phyloP scores from a whole-genome alignment of 2,329 filamentous ascomycete species.

The Simplicillium sp. region DNA sequence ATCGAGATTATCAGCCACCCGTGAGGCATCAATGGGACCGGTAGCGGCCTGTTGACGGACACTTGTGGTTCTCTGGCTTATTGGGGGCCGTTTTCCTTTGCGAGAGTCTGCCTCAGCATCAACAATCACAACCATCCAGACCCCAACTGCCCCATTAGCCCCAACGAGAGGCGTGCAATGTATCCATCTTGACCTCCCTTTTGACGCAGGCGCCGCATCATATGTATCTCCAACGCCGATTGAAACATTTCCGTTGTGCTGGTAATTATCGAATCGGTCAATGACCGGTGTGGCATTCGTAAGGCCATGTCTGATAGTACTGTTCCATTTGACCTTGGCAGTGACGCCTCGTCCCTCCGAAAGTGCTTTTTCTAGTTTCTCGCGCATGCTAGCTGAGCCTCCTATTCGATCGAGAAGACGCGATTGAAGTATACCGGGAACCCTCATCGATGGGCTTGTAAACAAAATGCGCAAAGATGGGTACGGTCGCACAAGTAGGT shows the following conservation, averaged over 20 bases:
- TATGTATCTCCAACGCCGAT: constrained; percentile 1
- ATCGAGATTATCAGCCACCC: too few relatives aligned
- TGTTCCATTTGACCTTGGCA: constrained; percentile 64
- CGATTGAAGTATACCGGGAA: constrained; percentile 58
- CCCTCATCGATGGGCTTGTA: constrained; percentile 56
- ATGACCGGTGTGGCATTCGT: constrained; percentile 7
- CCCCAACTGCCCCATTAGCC: constrained; percentile 55
- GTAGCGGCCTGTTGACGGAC: too few relatives aligned
- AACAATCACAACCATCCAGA: constrained; percentile 70
- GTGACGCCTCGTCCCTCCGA: constrained; percentile 62
- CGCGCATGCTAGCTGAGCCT: constrained; percentile 34
- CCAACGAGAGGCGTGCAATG: constrained; percentile 66
- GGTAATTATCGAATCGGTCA: constrained; percentile 5
- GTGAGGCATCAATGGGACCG: too few relatives aligned
- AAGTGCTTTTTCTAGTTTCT: constrained; percentile 48
- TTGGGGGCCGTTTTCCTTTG: too few relatives aligned
- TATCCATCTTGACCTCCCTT: constrained; percentile 59
- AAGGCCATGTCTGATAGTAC: neutral
- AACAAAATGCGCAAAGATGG: constrained; percentile 60
- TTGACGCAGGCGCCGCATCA: constrained; percentile 1
- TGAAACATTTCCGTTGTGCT: constrained; percentile 9
- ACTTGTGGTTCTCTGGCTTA: too few relatives aligned
- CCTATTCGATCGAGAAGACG: constrained; percentile 45
- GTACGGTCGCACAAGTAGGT: constrained; percentile 56
- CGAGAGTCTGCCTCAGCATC: constrained; percentile 40